Base-by-base conservation (phyloP, 768 basidiomycete genomes). In the Podaxis sp. region DNA sequence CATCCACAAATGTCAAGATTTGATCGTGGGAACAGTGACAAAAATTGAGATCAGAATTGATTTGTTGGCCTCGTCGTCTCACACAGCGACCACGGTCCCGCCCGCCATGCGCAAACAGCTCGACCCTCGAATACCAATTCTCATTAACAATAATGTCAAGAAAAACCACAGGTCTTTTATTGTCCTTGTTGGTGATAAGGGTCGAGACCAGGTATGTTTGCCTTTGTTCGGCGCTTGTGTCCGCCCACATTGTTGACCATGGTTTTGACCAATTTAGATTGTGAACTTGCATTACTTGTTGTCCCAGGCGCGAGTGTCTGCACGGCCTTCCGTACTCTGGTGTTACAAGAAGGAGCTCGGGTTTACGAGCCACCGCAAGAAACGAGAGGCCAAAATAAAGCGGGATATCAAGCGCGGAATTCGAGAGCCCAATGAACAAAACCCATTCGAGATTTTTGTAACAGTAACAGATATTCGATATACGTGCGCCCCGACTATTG, bases 401-500 rank as follows among this genome's bases (percentile, higher is more conserved):
- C 83, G 94, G 57, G 96, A 99, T 72, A 88, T 97, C 33, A 98
- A 97, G 75, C 86, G 94, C 12, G 96, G 96, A 4, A 85, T 94
- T 37, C 84, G 97, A 25, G 96, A 99, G 69, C 86, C 90, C 2
- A 96, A 97, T 71, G 95, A 99, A 63, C 93, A 97, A 72, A 88
- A 93, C 73, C 96, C 97, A 1, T 98, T 99, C 73, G 97, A 99
- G 77, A 93, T 98, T 47, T 99, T 99, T 72, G 89, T 98, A 12
- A 92, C 93, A 0, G 96, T 98, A n/a, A 98, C 96, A 3, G 96
- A 99, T 73, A 98, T 99, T 63, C 89, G 96, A 60, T 99, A 99
- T 79, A 94, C 93, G 87, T 95, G 72, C 70, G 90, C 83, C 37
- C 41, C 49, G 17, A 37, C 29, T 40, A 25, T 15, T 52, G n/a